Evolutionary conservation across 2,329 filamentous ascomycete genomes (phyloP).

Genomic region (Arthrobotrys conoides): DNA sequence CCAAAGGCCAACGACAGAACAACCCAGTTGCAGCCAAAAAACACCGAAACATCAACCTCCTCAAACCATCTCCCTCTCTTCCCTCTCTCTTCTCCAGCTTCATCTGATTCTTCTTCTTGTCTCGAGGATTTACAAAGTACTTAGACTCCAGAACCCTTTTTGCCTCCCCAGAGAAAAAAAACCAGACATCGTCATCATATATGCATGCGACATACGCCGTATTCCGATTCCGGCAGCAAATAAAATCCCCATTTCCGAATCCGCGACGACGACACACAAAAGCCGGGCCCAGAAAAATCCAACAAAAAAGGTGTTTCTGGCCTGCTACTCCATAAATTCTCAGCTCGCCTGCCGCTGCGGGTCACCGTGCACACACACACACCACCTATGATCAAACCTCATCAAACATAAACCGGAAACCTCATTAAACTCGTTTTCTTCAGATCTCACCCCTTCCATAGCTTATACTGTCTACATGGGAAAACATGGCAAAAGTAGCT

Average conservation of each 20-base stretch:
- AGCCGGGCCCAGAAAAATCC: constrained; percentile 13
- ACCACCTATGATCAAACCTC: too few species aligned
- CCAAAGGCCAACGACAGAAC: background rate
- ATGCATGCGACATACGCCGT: background rate
- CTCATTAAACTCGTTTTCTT: background rate
- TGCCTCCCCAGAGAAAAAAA: background rate
- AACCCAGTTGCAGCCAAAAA: background rate
- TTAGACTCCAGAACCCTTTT: too few species aligned
- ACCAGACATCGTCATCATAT: background rate
- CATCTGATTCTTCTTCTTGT: background rate
- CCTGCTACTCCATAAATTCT: too few species aligned
- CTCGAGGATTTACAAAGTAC: background rate
- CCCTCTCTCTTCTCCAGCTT: background rate
- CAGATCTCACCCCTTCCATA: background rate
- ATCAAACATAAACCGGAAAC: background rate
- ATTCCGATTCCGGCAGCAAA: constrained; percentile 1
- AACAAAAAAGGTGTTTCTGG: constrained; percentile 6
- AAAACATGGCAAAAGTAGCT: background rate
- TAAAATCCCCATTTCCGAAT: constrained; percentile 10
- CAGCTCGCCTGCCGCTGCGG: background rate
- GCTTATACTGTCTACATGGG: background rate
- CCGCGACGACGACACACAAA: background rate
- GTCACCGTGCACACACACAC: constrained; percentile 12
- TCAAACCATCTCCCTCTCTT: constrained; percentile 10
- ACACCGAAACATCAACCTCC: constrained; percentile 2